Evolutionary conservation across 2,329 filamentous ascomycete genomes (phyloP).

Genomic region (Fragosphaeria purpurea): DNA sequence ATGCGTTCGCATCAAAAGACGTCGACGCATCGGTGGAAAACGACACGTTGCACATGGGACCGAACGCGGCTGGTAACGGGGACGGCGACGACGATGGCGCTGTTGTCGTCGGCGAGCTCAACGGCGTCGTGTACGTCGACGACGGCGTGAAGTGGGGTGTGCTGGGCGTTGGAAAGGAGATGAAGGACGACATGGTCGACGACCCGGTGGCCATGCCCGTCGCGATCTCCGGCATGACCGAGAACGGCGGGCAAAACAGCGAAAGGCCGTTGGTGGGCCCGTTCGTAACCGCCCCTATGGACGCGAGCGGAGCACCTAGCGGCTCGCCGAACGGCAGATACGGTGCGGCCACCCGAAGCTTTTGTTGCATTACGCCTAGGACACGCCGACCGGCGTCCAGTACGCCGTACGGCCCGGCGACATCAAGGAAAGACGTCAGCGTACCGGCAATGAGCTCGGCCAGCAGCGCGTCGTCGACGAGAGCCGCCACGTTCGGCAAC

Average conservation of each 20-base stretch:
- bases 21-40: neutral
- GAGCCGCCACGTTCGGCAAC: neutral
- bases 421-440: neutral
- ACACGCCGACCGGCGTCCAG: constrained; percentile 9
- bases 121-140: constrained; percentile 4
- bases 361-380: constrained; percentile 1
- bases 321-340: no score
- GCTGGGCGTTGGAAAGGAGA: constrained; percentile 7
- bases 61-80: constrained; percentile 5
- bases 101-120: constrained; percentile 1
- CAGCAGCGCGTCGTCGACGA: constrained; percentile 2
- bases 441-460: constrained; percentile 8
- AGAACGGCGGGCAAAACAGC: constrained; percentile 8
- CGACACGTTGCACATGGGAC: neutral
- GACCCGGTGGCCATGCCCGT: constrained; percentile 4
- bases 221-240: neutral
- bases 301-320: neutral
- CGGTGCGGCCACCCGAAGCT: neutral
- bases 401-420: constrained; percentile 3
- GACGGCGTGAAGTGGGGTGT: constrained; percentile 4
- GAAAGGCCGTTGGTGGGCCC: constrained; percentile 1
- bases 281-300: neutral
- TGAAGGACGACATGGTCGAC: constrained; percentile 6
- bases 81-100: constrained; percentile 4
- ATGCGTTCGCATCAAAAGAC: neutral